Evolutionary conservation across 2,329 filamentous ascomycete species (phyloP).

Genomic region (Rhytidhysteron rufulum): DNA sequence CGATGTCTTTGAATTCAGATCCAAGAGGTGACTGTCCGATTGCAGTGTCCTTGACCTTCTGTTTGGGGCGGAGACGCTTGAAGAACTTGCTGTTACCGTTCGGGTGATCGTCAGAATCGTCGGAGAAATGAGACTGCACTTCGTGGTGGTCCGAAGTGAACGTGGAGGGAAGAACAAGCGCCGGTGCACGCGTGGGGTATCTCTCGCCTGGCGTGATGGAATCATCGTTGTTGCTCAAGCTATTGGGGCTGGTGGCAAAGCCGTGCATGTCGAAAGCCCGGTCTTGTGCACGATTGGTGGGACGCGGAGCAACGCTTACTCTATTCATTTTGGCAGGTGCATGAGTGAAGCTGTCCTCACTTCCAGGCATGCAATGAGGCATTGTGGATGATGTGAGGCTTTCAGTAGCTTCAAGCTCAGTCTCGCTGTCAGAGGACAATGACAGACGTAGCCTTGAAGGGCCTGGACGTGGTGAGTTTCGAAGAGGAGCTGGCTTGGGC

Average conservation of each 20-base stretch:
- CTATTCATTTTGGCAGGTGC: not conserved
- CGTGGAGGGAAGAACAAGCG: constrained; percentile 38
- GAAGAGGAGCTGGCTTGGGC: constrained; percentile 26
- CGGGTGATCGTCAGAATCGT: not conserved
- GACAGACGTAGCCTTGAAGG: constrained; percentile 28
- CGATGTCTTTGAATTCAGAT: too few species aligned
- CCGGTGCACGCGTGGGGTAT: constrained; percentile 46
- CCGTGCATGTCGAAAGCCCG: constrained; percentile 11
- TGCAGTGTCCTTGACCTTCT: too few species aligned
- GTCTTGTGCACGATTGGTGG: constrained; percentile 2
- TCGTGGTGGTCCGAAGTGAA: constrained; percentile 37
- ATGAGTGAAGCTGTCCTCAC: constrained; percentile 4
- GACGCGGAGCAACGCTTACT: constrained; percentile 2
- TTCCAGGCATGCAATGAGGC: constrained; percentile 11
- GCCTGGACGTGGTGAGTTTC: constrained; percentile 23
- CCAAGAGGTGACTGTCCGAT: too few species aligned
- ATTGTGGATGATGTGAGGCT: constrained; percentile 12
- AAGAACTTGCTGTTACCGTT: too few species aligned
- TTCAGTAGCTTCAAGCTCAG: constrained; percentile 7
- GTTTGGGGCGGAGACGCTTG: too few species aligned
- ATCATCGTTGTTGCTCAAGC: constrained; percentile 20
- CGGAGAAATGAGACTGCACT: not conserved
- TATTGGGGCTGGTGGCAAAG: constrained; percentile 12
- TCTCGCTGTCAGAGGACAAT: constrained; percentile 15
- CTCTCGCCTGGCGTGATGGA: constrained; percentile 43